Evolutionary conservation across 441 rosid genomes (phyloP).

Genomic region (Dalechampia spathulata): DNA sequence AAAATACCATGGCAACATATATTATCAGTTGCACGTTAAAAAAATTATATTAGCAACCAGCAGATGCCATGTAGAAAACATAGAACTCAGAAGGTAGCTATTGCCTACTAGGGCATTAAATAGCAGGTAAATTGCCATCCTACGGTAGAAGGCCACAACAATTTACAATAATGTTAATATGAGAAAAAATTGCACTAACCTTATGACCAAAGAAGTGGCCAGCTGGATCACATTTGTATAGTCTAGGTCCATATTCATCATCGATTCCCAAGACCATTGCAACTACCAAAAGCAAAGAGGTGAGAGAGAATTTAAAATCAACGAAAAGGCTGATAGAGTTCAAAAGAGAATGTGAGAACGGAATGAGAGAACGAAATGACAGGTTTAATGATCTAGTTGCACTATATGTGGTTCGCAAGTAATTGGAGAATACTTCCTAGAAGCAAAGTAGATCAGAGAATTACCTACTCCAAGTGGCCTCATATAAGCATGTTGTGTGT

Average conservation of each 20-base stretch:
- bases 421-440: too few relatives aligned
- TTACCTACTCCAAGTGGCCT: constrained; percentile 97
- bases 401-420: not conserved
- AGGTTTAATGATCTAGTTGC: not conserved
- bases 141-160: not conserved
- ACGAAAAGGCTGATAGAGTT: not conserved
- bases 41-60: not conserved
- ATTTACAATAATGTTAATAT: not conserved
- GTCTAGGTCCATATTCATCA: constrained; percentile 82
- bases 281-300: constrained; percentile 38
- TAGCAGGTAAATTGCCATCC: not conserved
- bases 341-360: not conserved
- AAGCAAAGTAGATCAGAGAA: constrained; percentile 17
- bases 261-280: constrained; percentile 93
- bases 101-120: not conserved
- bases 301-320: not conserved
- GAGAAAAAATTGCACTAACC: constrained; percentile 32
- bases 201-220: constrained; percentile 97
- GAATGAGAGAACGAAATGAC: not conserved
- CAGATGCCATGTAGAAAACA: not conserved
- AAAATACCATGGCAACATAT: not conserved
- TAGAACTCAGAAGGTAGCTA: not conserved
- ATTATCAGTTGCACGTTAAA: not conserved
- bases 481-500: constrained; percentile 99
- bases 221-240: constrained; percentile 96